Base-by-base conservation (phyloP, 257 asterid species). In the Fraxinus excelsior region DNA sequence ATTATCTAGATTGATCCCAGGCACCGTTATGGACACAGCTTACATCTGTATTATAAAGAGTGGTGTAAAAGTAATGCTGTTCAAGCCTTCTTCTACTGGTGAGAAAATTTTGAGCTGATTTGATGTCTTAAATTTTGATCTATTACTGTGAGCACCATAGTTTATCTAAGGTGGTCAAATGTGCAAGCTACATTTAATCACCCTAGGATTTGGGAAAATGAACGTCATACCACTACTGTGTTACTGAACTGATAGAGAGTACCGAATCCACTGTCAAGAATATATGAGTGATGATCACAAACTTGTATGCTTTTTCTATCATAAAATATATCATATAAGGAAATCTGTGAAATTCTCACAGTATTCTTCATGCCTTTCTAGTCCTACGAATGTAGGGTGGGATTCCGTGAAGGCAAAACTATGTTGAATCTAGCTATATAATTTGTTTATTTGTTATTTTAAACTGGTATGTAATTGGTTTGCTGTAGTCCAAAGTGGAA, bases 41-140 rank as follows among this genome's bases (percentile, higher is more conserved):
- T 95, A 56, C 97, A 95, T 81, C 31, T 79, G 5, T 95, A 95
- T 75, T 95, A 89, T 35, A 90, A 91, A 3, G 97, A 90, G 78
- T 93, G 99, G 99, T 87, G 97, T 82, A 77, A 85, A 82, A 68
- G 91, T 74, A 89, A 86, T 64, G 90, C 97, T 70, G 97, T 96
- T 34, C 99, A 94, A 78, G 98, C 97, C 65, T 95, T 95, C 81
- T 95, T 95, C 86, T 91, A 84, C 90, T 95, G 98, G 98, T 95
- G 80, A 87, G 90, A 80, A 74, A 75, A 31, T 1, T 72, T 44
- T 72, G 73, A 66, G 1, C 67, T 35, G 11, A 21, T 21, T 71
- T 38, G 18, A 68, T 29, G 31, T 69, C 62, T 81, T 74, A 53
- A 2, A 68, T 69, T 53, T 28, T 32, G 62, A 32, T 14, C 75